These are phyloP conservation scores for Emergomyces africanus DNA, from an alignment of 2,329 filamentous ascomycete genomes.

Conservation along the genomic window DNA sequence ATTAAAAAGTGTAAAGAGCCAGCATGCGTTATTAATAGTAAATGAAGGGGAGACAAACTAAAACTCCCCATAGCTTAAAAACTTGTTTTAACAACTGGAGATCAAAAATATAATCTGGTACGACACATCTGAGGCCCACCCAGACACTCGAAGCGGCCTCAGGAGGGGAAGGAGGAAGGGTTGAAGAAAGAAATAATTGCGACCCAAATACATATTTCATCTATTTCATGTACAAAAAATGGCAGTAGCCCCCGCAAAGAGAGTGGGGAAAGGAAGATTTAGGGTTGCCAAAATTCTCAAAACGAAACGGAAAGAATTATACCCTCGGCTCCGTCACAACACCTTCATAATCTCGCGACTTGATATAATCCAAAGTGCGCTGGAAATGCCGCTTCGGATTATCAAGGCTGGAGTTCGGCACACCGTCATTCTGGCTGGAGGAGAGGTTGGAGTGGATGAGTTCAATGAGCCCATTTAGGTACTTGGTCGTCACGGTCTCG, in stretches of 20 bases:
- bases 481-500: constrained; percentile 95
- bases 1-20: no score
- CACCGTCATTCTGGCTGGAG: constrained; percentile 53
- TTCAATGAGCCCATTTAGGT: constrained; percentile 94
- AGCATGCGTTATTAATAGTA: background rate
- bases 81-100: background rate
- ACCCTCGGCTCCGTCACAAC: constrained; percentile 57
- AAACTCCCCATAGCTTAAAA: background rate
- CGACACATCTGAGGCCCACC: background rate
- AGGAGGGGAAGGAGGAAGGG: no score
- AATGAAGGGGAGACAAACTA: background rate
- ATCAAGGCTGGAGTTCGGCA: constrained; percentile 60
- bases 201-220: background rate
- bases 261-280: background rate
- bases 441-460: constrained; percentile 93
- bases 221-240: constrained; percentile 1
- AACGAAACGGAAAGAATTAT: constrained; percentile 10
- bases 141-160: background rate
- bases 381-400: constrained; percentile 89
- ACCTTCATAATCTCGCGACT: constrained; percentile 82
- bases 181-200: background rate
- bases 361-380: constrained; percentile 88
- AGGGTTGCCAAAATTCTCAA: background rate
- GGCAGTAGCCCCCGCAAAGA: background rate
- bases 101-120: background rate